These are phyloP conservation scores for Penicillium fimorum DNA, from an alignment of 495 filamentous ascomycete species.

Conservation along the genomic window DNA sequence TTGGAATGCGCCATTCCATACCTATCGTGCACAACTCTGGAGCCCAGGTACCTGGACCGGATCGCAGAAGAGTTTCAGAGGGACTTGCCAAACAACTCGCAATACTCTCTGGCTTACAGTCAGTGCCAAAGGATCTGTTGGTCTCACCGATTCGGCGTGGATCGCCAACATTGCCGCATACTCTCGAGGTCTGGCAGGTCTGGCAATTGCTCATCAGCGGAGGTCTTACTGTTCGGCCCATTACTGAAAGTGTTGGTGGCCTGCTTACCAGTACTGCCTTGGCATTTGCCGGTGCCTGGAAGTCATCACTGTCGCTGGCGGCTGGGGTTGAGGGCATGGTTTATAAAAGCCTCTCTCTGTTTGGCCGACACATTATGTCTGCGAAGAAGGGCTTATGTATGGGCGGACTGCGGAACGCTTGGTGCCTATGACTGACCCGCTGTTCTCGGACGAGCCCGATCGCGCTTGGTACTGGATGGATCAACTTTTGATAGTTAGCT, in stretches of 20 bases:
- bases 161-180: not conserved
- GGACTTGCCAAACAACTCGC: not conserved
- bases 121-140: not conserved
- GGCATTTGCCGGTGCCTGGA: slow-evolving; percentile 15
- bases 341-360: slow-evolving; percentile 13
- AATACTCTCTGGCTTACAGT: not conserved
- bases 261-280: slow-evolving; percentile 12
- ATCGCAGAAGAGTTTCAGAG: not conserved
- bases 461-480: not conserved
- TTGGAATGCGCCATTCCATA: slow-evolving; percentile 1
- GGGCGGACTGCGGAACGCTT: not conserved
- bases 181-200: not conserved
- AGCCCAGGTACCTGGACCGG: not conserved
- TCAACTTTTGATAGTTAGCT: not conserved
- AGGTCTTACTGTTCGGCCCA: not conserved
- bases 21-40: not conserved
- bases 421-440: not conserved
- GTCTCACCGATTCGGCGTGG: slow-evolving; percentile 2
- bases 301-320: slow-evolving; percentile 4
- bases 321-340: slow-evolving; percentile 8
- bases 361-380: slow-evolving; percentile 17
- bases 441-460: not conserved
- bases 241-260: slow-evolving; percentile 2
- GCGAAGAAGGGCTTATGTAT: slow-evolving; percentile 11
- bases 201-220: not conserved